Base-by-base conservation (phyloP, 1,284 basidiomycete species). In the Melampsora abietis-canadensis region DNA sequence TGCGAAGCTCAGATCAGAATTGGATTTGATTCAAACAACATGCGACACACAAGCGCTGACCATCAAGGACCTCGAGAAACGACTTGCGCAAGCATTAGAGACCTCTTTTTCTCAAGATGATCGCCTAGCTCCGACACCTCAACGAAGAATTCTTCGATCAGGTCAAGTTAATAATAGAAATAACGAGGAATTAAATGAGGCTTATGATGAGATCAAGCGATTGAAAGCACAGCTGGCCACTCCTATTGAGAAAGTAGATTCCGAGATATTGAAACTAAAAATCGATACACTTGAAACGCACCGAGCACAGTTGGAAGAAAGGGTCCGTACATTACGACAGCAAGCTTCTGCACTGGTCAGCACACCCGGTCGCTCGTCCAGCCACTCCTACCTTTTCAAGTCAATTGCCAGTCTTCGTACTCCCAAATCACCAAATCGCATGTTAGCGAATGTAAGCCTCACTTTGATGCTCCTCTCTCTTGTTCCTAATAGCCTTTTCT, bases 201-300 rank as follows among this genome's bases (percentile, higher is more conserved):
- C 92, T 0, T 86, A 91, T 80, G 87, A 85, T 78, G 91, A 94
- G 81, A 90, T 93, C 75, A 90, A 88, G 0, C 86, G 87, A 21
- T 83, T 95, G 61, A 87, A 87, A 65, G 85, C 87, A 0, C 81
- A 90, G 63, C 83, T 93, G 51, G 88, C 90, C 77, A 90, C 89
- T 15, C 89, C 89, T n/a, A 88, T 88, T 59, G 85, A 89, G 6
- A 88, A 87, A 77, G 88, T 89, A 0, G 86, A 91, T 76, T 88
- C 89, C 44, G 87, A 87, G 77, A 88, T 89, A 19, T 89, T 88
- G 78, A 89, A 92, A 60, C 82, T 86, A 19, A 87, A 87, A 79
- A 88, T 92, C 60, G 87, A 89, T 78, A 84, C 88, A 77, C 83
- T 93, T 60, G 89, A 92, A 82, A 85, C 85, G 77, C 89, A 92